These are phyloP conservation scores for Coffea eugenioides DNA, from an alignment of 257 asterid species.

Conservation along the genomic window DNA sequence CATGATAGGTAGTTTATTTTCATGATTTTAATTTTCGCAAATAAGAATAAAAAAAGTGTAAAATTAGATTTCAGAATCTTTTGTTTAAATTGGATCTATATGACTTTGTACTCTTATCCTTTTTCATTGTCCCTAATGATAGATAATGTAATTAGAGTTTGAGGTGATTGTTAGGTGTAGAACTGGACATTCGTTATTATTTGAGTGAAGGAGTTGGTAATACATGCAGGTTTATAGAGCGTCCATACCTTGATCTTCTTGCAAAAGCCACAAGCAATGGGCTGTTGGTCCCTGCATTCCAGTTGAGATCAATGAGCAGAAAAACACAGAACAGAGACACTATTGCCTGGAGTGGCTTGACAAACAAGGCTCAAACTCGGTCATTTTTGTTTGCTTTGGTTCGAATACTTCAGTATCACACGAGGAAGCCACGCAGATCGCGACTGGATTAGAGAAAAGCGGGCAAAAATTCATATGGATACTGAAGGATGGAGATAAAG, in stretches of 20 bases:
- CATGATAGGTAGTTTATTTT: too few species aligned
- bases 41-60: too few species aligned
- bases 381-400: slow-evolving; percentile 20
- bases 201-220: not conserved
- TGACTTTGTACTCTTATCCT: too few species aligned
- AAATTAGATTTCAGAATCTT: too few species aligned
- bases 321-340: not conserved
- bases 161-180: too few species aligned
- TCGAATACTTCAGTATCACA: slow-evolving; percentile 2
- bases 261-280: slow-evolving; percentile 16
- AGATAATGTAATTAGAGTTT: too few species aligned
- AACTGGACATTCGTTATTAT: too few species aligned
- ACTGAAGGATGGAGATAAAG: slow-evolving; percentile 23
- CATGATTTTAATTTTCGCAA: too few species aligned
- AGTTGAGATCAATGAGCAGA: not conserved
- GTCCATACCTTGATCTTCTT: slow-evolving; percentile 12
- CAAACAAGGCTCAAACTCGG: slow-evolving; percentile 8
- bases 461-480: slow-evolving; percentile 19
- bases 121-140: too few species aligned
- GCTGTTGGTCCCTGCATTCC: slow-evolving; percentile 35
- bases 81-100: too few species aligned
- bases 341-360: slow-evolving; percentile 20
- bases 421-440: slow-evolving; percentile 8
- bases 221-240: slow-evolving; percentile 7
- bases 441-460: slow-evolving; percentile 11